A percentile compares a stretch with the other conserved stretches of the same genome.
Evolutionary conservation across 306 rosid genomes (phyloP).

Genomic region (Erythrophleum fordii): DNA sequence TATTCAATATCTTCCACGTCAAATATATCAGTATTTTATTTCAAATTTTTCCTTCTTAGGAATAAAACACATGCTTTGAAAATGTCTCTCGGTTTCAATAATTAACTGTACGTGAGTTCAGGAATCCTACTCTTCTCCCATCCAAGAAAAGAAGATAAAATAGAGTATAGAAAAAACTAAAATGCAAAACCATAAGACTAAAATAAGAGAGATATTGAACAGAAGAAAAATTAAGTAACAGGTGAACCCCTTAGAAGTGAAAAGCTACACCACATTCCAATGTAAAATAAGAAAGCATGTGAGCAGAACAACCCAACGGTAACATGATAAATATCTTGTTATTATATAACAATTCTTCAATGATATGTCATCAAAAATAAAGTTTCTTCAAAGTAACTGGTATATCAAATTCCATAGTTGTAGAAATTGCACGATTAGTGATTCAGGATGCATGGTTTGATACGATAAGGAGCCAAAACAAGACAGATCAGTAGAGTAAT

Average conservation of each 20-base stretch:
- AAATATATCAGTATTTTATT: neutral
- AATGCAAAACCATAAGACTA: neutral
- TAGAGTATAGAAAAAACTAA: neutral
- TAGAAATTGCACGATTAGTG: too few relatives aligned
- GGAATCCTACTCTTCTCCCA: slow-evolving; percentile 7
- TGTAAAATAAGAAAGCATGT: neutral
- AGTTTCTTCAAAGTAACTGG: neutral
- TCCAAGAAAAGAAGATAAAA: slow-evolving; percentile 2
- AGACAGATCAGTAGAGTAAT: too few relatives aligned
- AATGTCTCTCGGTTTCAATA: neutral
- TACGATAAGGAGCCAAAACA: too few relatives aligned
- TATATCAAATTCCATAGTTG: neutral
- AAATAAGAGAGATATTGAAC: neutral
- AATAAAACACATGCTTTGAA: neutral
- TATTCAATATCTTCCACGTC: neutral
- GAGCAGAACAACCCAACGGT: neutral
- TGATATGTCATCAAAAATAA: slow-evolving; percentile 16
- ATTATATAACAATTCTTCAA: neutral
- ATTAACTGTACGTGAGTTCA: neutral
- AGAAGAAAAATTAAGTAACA: neutral
- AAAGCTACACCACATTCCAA: neutral
- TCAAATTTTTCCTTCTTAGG: neutral
- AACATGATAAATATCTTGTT: neutral
- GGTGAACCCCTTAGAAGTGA: neutral
- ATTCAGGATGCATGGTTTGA: too few relatives aligned